Evolutionary conservation across 495 filamentous ascomycete species (phyloP), one percentile per base, ranked within the genome.

Genomic region (Parmelia sp.): DNA sequence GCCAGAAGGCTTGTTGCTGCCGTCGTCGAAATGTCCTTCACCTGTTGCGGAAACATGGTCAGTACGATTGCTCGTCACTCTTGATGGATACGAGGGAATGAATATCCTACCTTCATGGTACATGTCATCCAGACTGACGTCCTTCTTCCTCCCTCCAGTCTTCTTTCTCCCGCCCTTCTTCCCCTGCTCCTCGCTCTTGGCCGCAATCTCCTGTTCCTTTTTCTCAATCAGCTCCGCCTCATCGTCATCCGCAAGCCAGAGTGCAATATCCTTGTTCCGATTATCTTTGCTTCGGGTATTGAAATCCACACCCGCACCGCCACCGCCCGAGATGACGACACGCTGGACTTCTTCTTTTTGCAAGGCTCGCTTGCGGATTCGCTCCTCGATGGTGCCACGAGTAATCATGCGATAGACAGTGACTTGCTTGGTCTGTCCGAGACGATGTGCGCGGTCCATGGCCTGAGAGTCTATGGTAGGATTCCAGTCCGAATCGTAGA

Each of bases 401-500:
- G 94, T 98, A 78, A 98, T 97, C 71, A 98, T 86, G 66, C 94
- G 91, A 75, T 97, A 98, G 19, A 98, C 95, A 0, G 92, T 95
- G 56, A 98, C 94, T 74, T 98, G 94, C 68, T 86, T 86, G 5
- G 94, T 97, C 76, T 98, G 94, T 47, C 94, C 94, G 27, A 98
- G 87, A 81, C 94, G 91, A 81, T 98, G 94, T 31, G 94, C 94
- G 71, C 94, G 91, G 75, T 98, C 94, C 95, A 97, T 97, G 73
- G 94, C 94, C 73, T 98, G 94, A 31, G 88, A 92, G 75, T 98
- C 94, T 71, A 98, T 97, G 23, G 94, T 98, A 35, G 94, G 94
- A 74, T 98, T 98, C 94, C 94, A 98, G 73, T 98, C 94, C 14
- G 90, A 96, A 70, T 98, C 94, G 81, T 98, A 98, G 83, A 98